phyloP scores from a whole-genome alignment of 73 alveolate genomes.

The Stentor roeselii region DNA sequence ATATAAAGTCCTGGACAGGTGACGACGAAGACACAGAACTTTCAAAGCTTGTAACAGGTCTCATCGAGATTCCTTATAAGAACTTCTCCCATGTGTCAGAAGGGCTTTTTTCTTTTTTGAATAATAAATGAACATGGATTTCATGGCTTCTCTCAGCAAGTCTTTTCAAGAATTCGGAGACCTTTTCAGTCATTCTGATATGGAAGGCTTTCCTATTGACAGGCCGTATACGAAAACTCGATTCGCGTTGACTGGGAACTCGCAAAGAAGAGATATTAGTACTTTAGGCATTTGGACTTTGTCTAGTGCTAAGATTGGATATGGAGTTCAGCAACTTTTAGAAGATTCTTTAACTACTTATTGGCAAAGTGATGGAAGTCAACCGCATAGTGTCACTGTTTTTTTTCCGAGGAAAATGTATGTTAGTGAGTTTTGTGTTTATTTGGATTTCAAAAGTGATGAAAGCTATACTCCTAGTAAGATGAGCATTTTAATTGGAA shows the following conservation, averaged over 20 bases:
- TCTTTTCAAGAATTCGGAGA: conserved; percentile 1
- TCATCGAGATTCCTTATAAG: not conserved
- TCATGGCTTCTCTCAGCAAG: not conserved
- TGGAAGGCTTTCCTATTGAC: conserved; percentile 27
- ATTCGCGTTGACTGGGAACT: conserved; percentile 60
- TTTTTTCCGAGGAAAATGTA: conserved; percentile 88
- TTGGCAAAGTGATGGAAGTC: conserved; percentile 98
- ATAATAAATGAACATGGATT: not conserved
- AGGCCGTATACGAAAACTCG: conserved; percentile 28
- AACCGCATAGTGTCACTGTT: conserved; percentile 96
- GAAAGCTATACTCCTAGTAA: conserved; percentile 97
- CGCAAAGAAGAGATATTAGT: conserved; percentile 90
- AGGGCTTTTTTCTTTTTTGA: not conserved
- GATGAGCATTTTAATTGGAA: conserved; percentile 90
- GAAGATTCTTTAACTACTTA: conserved; percentile 92
- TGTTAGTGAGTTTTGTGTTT: conserved; percentile 88
- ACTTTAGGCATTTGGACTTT: conserved; percentile 97
- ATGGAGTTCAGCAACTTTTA: conserved; percentile 96
- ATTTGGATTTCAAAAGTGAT: conserved; percentile 96
- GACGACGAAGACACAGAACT: conserved; percentile 69
- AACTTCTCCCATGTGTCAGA: not conserved
- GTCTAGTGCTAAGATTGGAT: conserved; percentile 95
- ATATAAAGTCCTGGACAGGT: conserved; percentile 90
- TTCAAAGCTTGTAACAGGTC: not conserved
- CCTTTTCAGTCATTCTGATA: conserved; percentile 2